Evolutionary conservation across 2,329 filamentous ascomycete genomes (phyloP), one percentile per base, ranked within the genome.

Genomic region (Fusarium sororula): DNA sequence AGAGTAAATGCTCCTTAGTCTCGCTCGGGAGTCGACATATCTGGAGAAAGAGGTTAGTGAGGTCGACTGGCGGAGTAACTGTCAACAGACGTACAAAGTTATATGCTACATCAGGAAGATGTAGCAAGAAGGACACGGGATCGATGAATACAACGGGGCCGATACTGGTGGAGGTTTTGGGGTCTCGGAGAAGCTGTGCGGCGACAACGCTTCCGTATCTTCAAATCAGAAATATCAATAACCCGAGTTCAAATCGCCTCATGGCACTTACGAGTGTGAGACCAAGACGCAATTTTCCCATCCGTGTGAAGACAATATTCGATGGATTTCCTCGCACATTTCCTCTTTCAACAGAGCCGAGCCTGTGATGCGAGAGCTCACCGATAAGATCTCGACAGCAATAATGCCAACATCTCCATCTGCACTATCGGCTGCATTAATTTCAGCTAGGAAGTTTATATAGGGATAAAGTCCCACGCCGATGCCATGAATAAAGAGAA

Each of bases 401-500:
- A 91, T 84, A 44, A 91, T 87, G 7, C 89, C 89, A 17, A 90
- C 82, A 67, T 89, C 82, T 24, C 86, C 87, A 73, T 89, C 82
- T 24, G 79, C 66, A 7, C 80, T 78, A 38, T 76, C 68, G 56
- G 24, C 10, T 6, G 81, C 78, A 71, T 87, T 87, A 57, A 92
- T 80, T 63, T 90, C 85, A 57, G 81, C 79, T 17, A 92, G 78
- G 74, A 90, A 90, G 32, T 84, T 82, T 26, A 86, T 83, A 72
- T 92, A 90, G 1, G 89, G 87, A 72, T 88, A 86, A 7, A 92
- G 74, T 6, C 79, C 79, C 37, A 80, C 51, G 80, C 90, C 89
- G 62, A 92, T 91, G 37, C 90, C 90, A 72, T 92, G 90, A 35
- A 92, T 85, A 78, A 90, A 92, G 11, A 92, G 80, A 20, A 92